Evolutionary conservation across 305 asterid genomes (phyloP).

Genomic region (Fraxinus angustifolia): DNA sequence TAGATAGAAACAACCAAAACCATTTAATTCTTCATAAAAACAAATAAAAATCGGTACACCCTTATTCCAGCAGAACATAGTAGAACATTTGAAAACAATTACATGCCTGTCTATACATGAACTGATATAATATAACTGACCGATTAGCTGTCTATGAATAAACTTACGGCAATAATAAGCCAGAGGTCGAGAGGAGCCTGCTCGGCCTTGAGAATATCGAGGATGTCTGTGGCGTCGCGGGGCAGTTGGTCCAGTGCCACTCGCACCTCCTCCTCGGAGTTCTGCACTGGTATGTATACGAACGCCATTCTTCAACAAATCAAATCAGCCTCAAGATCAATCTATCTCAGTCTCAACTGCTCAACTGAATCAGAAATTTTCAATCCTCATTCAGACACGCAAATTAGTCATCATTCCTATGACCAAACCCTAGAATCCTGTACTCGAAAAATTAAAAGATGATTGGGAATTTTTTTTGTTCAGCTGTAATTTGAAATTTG

Average conservation of each 20-base stretch:
- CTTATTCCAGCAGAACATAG: neutral
- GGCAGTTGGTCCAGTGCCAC: slow-evolving; percentile 97
- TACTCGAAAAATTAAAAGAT: neutral
- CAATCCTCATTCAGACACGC: neutral
- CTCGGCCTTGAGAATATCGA: slow-evolving; percentile 96
- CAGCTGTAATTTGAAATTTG: neutral
- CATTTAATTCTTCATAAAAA: neutral
- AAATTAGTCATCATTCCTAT: neutral
- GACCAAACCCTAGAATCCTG: slow-evolving; percentile 11
- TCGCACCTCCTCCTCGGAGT: slow-evolving; percentile 95
- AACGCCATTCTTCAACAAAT: slow-evolving; percentile 45
- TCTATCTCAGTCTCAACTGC: neutral
- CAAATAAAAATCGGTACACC: neutral
- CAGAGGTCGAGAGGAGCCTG: slow-evolving; percentile 98
- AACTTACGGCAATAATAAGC: slow-evolving; percentile 86
- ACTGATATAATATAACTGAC: neutral
- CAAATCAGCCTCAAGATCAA: neutral
- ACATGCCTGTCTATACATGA: neutral
- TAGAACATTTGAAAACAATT: neutral
- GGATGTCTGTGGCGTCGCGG: slow-evolving; percentile 93
- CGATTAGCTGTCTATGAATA: neutral
- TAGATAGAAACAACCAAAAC: neutral
- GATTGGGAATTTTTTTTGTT: neutral
- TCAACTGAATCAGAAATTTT: neutral
- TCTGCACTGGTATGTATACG: slow-evolving; percentile 89